These are phyloP conservation scores for Singerocomus inundabilis DNA, from an alignment of 1,284 basidiomycete genomes.

Conservation along the genomic window DNA sequence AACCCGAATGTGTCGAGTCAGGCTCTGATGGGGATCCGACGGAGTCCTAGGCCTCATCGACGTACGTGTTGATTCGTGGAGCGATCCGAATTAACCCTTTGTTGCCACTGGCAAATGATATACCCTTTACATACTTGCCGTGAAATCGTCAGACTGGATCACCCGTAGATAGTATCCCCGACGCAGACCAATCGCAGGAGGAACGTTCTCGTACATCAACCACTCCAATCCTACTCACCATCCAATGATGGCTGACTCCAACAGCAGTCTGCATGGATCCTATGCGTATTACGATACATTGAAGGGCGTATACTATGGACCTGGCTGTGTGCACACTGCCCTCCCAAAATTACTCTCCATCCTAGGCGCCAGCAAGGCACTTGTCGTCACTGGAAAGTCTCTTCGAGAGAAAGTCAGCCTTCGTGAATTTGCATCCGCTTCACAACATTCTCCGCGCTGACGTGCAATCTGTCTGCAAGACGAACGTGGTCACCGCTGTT, in stretches of 20 bases:
- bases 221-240: too few species aligned
- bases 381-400: slow-evolving; percentile 70
- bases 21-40: slow-evolving; percentile 19
- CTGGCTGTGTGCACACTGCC: slow-evolving; percentile 57
- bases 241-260: slow-evolving; percentile 10
- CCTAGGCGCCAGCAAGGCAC: slow-evolving; percentile 57
- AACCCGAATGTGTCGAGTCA: neutral
- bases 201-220: slow-evolving; percentile 10
- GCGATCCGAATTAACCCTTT: slow-evolving; percentile 4
- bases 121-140: slow-evolving; percentile 10
- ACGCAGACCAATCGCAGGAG: slow-evolving; percentile 2
- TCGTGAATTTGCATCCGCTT: slow-evolving; percentile 4
- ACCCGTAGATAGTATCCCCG: slow-evolving; percentile 5
- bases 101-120: neutral
- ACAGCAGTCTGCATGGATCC: slow-evolving; percentile 41
- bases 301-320: slow-evolving; percentile 66
- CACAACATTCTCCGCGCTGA: slow-evolving; percentile 5
- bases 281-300: slow-evolving; percentile 66
- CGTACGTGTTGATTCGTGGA: slow-evolving; percentile 14
- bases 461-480: slow-evolving; percentile 43
- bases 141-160: slow-evolving; percentile 13
- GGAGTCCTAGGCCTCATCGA: neutral
- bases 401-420: slow-evolving; percentile 57
- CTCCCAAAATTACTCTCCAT: slow-evolving; percentile 59
- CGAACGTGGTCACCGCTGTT: slow-evolving; percentile 59